Evolutionary conservation across 176 grass and related monocot species (phyloP).

Genomic region (Calamus simplicifolius): DNA sequence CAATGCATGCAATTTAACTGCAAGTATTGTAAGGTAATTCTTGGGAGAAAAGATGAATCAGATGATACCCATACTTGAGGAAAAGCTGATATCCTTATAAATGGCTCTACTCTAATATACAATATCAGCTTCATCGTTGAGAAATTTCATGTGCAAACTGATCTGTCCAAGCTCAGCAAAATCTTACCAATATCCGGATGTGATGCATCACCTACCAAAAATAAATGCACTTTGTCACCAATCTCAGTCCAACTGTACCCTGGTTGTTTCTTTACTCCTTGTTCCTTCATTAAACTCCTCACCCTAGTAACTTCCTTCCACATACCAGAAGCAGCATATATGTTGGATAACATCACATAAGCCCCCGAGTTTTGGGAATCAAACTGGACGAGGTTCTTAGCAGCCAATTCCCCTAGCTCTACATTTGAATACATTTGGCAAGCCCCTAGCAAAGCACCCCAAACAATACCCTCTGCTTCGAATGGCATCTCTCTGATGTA

Average conservation of each 20-base stretch:
- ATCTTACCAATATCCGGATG: conserved; percentile 73
- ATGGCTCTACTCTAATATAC: not conserved
- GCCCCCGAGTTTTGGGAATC: conserved; percentile 56
- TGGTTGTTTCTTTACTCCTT: conserved; percentile 83
- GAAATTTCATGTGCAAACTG: conserved; percentile 68
- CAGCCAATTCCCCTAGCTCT: conserved; percentile 74
- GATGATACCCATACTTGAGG: no score
- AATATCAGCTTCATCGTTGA: conserved; percentile 17
- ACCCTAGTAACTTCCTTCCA: conserved; percentile 71
- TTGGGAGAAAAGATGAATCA: no score
- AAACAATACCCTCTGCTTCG: conserved; percentile 53
- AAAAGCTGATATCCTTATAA: no score
- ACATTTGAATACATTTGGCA: conserved; percentile 64
- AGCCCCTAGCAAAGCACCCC: conserved; percentile 58
- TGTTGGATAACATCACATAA: conserved; percentile 87
- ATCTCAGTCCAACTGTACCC: conserved; percentile 90
- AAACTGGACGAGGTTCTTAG: conserved; percentile 48
- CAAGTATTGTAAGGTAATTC: no score
- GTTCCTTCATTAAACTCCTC: conserved; percentile 71
- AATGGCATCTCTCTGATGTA: conserved; percentile 67
- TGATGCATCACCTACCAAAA: conserved; percentile 69
- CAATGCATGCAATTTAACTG: no score
- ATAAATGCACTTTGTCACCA: conserved; percentile 66
- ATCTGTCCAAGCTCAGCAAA: conserved; percentile 54
- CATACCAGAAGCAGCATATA: conserved; percentile 80